Evolutionary conservation across 2,329 filamentous ascomycete genomes (phyloP).

Genomic region (Colletotrichum siamense): DNA sequence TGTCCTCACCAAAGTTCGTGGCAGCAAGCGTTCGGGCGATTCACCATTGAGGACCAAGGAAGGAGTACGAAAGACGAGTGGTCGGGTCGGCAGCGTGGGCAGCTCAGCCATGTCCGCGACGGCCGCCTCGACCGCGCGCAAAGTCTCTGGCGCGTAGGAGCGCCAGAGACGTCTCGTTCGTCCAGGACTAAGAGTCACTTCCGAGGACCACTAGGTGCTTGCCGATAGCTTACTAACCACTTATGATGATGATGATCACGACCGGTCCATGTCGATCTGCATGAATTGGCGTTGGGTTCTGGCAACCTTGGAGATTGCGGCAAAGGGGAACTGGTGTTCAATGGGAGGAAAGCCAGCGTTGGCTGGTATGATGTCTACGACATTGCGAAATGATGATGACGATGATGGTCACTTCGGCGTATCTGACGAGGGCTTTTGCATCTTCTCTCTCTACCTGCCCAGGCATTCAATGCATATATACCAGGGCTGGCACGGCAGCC

Average conservation of each 20-base stretch:
- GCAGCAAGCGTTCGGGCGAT: conserved; percentile 60
- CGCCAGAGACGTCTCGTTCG: conserved; percentile 22
- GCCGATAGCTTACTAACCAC: conserved; percentile 28
- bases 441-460: conserved; percentile 12
- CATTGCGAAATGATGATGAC: conserved; percentile 15
- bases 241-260: conserved; percentile 51
- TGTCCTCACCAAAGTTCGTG: conserved; percentile 69
- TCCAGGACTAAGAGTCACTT: conserved; percentile 4
- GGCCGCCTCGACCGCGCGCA: conserved; percentile 52
- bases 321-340: conserved; percentile 15
- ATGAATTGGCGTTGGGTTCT: conserved; percentile 47
- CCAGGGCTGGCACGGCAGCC: conserved; percentile 12
- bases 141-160: conserved; percentile 55
- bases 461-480: conserved; percentile 19
- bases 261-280: conserved; percentile 46
- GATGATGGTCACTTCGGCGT: conserved; percentile 2
- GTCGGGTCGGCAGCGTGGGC: conserved; percentile 66
- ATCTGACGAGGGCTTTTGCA: conserved; percentile 1
- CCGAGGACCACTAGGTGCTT: not conserved
- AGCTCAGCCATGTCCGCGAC: conserved; percentile 43
- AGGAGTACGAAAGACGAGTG: conserved; percentile 70
- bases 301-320: conserved; percentile 18
- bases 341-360: conserved; percentile 10
- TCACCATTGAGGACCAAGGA: conserved; percentile 58
- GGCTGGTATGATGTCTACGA: conserved; percentile 17